Base-by-base conservation (phyloP, 2,329 filamentous ascomycete species). In the Coniochaeta sp. region DNA sequence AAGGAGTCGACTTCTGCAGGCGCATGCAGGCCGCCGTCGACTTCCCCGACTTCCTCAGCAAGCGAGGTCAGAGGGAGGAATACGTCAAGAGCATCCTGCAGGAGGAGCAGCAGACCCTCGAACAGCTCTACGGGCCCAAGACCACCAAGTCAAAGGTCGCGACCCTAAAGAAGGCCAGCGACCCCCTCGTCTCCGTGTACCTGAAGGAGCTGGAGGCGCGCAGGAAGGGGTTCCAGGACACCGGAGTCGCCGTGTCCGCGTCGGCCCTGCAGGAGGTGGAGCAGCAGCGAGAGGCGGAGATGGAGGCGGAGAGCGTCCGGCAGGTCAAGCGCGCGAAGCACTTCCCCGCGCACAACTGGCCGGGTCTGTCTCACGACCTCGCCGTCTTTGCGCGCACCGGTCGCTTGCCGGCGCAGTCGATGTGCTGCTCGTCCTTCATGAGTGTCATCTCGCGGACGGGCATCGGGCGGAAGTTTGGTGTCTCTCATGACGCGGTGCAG, bases 1-100 rank as follows among this genome's bases (percentile, higher is more conserved):
- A 90, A 66, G 85, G 86, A 0, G 68, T 74, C 0, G 83, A 89
- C 62, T 89, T 84, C 62, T 85, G 85, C 61, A 76, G 77, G 0
- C 79, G 85, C 1, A 77, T 73, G 0, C 75, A 88, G 57, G 81
- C 83, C 0, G 68, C 73, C 0, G 65, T 74, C 24, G 70, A 76
- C 1, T 69, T 83, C 61, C 67, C 75, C 0, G 64, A 78, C 0
- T 81, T 77, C 17, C 64, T 84, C 0, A 60, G 62, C 0, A 67
- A 79, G 1, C 16, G 58, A 0, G 17, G 65, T 0, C 70, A 79
- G 0, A 74, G 75, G 0, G 61, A 69, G 0, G 65, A 64, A 1
- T 85, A 80, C 61, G 68, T 86, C 0, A 60, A 69, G 0, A 68
- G 73, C 0, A 66, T 88, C 3, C 74, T 73, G 14, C 79, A 83